Evolutionary conservation across 495 filamentous ascomycete genomes (phyloP), one percentile per base, ranked within the genome.

Genomic region (Neurospora sp.): DNA sequence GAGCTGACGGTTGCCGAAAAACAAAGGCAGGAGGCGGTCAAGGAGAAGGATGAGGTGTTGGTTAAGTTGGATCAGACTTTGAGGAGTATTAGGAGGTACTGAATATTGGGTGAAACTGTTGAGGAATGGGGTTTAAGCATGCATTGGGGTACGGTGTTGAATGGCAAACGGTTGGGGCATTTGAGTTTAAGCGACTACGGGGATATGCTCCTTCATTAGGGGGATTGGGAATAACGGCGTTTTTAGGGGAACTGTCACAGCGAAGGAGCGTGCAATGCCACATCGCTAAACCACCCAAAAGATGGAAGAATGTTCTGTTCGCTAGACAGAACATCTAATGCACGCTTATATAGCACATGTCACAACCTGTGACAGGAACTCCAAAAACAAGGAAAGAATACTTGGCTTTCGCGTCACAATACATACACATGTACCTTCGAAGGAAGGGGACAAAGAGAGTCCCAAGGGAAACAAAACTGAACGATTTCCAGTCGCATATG

Each of bases 1-100:
- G 90, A 95, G 77, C 84, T 97, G 75, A 88, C 88, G 74, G 88
- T 83, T 65, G 91, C 91, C 27, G 92, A 98, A 83, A 86, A 81
- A 74, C 89, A 94, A 83, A 83, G 93, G 72, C 85, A 85, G 75
- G 82, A 87, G 77, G 94, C 92, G 45, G 87, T 92, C 31, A 84
- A 83, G 78, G 93, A 96, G 82, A 88, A 89, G 83, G 90, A 90
- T 79, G 83, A 82, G 77, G 84, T 94, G 75, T 80, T 93, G 71
- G 86, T 83, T 39, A 85, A 85, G 79, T 78, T 97, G 73, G 94
- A 97, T 75, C 82, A 80, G 70, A 87, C 94, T 65, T 87, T 94
- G 77, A 78, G 83, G 69, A 84, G 82, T 41, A 84, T 93, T 65
- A 82, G 86, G 72, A 79, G 89, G 75, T 84, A 72, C 84, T 78